phyloP scores from a whole-genome alignment of 352 stramenopile species.

The Saprolegnia parasitica region DNA sequence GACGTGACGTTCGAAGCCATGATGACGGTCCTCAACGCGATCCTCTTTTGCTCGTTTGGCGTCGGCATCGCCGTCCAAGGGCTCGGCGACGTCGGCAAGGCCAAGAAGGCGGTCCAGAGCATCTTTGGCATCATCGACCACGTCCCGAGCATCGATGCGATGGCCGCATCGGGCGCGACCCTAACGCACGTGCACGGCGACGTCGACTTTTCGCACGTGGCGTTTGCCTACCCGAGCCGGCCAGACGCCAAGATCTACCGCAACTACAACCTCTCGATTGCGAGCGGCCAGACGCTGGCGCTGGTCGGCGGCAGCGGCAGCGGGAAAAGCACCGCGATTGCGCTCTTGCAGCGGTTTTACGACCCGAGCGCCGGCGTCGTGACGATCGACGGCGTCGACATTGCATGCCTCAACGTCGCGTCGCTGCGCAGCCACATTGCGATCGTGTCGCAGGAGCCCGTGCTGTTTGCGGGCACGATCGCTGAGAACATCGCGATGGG shows the following conservation, averaged over 20 bases:
- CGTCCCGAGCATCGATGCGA: constrained; percentile 30
- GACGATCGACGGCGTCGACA: constrained; percentile 26
- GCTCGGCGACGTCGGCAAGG: constrained; percentile 32
- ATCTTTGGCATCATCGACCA: constrained; percentile 35
- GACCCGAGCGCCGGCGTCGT: constrained; percentile 8
- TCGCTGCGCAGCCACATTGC: constrained; percentile 36
- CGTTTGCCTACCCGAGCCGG: constrained; percentile 53
- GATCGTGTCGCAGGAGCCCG: constrained; percentile 61
- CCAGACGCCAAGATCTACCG: constrained; percentile 53
- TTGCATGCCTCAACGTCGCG: constrained; percentile 35
- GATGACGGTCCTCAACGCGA: constrained; percentile 33
- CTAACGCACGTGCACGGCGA: constrained; percentile 10
- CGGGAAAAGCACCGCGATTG: constrained; percentile 28
- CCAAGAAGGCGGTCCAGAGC: constrained; percentile 22
- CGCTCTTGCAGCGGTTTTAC: constrained; percentile 58
- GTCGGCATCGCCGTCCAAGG: constrained; percentile 29
- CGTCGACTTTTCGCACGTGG: constrained; percentile 4
- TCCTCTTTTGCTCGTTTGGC: constrained; percentile 34
- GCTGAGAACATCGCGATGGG: constrained; percentile 48
- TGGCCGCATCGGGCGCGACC: background rate
- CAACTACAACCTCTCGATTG: constrained; percentile 51
- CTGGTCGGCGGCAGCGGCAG: constrained; percentile 33
- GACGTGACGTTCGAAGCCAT: constrained; percentile 34
- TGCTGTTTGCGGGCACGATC: constrained; percentile 66
- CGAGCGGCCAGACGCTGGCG: constrained; percentile 39